Base-by-base conservation (phyloP, 176 grass and related monocot species). In the Hsuehochloa calcarea region DNA sequence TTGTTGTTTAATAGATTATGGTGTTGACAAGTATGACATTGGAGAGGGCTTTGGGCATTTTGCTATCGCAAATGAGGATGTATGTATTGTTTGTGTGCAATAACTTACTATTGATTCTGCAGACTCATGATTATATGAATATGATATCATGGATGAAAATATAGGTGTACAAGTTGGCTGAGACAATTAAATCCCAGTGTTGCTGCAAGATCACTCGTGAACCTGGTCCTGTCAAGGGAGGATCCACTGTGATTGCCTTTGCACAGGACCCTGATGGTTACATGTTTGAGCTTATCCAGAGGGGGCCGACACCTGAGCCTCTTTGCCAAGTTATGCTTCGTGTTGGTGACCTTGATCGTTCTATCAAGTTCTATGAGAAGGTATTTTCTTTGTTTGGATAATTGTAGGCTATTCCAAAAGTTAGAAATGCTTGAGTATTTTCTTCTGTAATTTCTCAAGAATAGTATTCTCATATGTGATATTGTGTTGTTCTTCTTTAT, bases 311-410 rank as follows among this genome's bases (percentile, higher is more conserved):
- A 10, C 91, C 90, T 79, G 93, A 98, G 68, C 96, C 96, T 80
- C 91, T 98, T 77, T 98, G 96, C 82, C 96, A 98, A 80, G 83
- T 98, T 82, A 98, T 98, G 96, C 96, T 98, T 86, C 93, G 93
- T 51, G 96, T 98, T 34, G 96, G 96, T 76, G 93, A 98, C 64
- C 85, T 98, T 82, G 96, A 96, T 26, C 91, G 87, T 55, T 83
- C 93, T 77, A 98, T 98, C 85, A 90, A 86, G 78, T 98, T 98
- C 46, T 98, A 98, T 23, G 88, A 98, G 85, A 98, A 95, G 93
- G 96, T 93, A 93, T 73, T 81, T 74, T 85, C 34, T 75, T 65
- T 34, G 6, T 4, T 55, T 63, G 10, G 43, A 70, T 54, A 49
- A 74, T 5, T 16, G 17, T 40, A 31, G 65, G 45, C 37, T 73